Conservation (phyloP, 306 rosid genomes). For the Castanea mollissima region DNA sequence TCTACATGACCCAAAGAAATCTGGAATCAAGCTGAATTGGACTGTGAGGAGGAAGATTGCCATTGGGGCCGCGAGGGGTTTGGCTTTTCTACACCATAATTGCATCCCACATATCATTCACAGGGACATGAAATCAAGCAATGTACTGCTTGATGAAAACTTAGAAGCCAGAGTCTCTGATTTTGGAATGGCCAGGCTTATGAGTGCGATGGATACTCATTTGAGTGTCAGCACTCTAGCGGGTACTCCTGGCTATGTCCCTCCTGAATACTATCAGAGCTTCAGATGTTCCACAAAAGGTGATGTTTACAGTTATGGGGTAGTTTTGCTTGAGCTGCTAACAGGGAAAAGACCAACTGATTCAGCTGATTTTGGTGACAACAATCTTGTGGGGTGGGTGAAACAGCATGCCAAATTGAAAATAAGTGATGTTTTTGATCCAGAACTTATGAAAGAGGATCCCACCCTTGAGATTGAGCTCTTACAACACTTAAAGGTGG, state of each 20-base stretch:
- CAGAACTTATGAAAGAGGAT: conserved; percentile 83
- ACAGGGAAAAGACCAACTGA: conserved; percentile 91
- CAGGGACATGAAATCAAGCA: conserved; percentile 98
- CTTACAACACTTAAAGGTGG: conserved; percentile 78
- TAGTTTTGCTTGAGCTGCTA: conserved; percentile 82
- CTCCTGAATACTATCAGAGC: conserved; percentile 97
- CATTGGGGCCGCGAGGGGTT: conserved; percentile 88
- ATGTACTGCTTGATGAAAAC: conserved; percentile 81
- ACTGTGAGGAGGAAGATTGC: conserved; percentile 78
- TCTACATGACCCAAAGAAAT: conserved; percentile 68
- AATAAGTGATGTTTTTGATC: conserved; percentile 77
- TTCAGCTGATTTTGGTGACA: conserved; percentile 90
- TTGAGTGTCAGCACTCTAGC: conserved; percentile 95
- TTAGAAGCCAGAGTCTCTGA: conserved; percentile 95
- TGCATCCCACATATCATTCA: conserved; percentile 95
- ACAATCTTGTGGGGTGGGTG: conserved; percentile 99
- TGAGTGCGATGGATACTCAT: conserved; percentile 98
- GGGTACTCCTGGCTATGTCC: conserved; percentile 95
- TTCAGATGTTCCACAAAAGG: conserved; percentile 90
- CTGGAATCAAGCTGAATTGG: conserved; percentile 81
- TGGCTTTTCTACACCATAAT: conserved; percentile 90
- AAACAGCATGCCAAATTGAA: conserved; percentile 83
- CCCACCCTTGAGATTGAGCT: conserved; percentile 78
- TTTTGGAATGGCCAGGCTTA: conserved; percentile 95
- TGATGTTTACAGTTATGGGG: conserved; percentile 93